Percentiles rank a stretch among this genome's conserved stretches.
Evolutionary conservation across 768 basidiomycete genomes (phyloP).

Genomic region (Xanthoconium purpureum): DNA sequence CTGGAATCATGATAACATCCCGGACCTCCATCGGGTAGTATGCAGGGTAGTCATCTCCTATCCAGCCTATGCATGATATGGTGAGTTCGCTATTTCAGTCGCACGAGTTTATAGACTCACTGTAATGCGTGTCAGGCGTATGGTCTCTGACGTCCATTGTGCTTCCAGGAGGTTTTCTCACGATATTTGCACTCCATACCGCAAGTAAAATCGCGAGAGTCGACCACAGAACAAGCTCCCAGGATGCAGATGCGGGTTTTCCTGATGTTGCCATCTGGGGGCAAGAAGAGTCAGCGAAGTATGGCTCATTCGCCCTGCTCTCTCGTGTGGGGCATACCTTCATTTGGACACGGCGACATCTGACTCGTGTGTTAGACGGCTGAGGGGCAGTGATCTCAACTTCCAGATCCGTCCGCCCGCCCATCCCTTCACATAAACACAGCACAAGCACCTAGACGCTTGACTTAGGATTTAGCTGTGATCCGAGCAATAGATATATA

Average conservation of each 20-base stretch:
- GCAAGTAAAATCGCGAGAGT: slow-evolving; percentile 16
- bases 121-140: slow-evolving; percentile 10
- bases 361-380: neutral
- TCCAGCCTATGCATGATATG: slow-evolving; percentile 15
- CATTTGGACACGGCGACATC: neutral
- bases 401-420: neutral
- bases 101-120: slow-evolving; percentile 7
- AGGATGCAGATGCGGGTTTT: neutral
- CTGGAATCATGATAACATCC: slow-evolving; percentile 23
- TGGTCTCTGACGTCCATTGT: neutral
- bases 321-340: slow-evolving; percentile 1
- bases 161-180: neutral
- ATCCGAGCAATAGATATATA: slow-evolving; percentile 6
- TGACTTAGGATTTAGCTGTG: neutral
- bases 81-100: neutral
- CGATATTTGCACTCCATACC: slow-evolving; percentile 18
- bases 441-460: slow-evolving; percentile 4
- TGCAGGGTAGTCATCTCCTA: slow-evolving; percentile 26
- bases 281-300: neutral
- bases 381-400: neutral
- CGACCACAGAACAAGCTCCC: slow-evolving; percentile 26
- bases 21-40: slow-evolving; percentile 26
- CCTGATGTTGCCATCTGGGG: slow-evolving; percentile 13
- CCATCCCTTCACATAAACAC: neutral
- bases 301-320: neutral